Conservation (phyloP, 257 asterid genomes). For the Cynanchum wilfordii region DNA sequence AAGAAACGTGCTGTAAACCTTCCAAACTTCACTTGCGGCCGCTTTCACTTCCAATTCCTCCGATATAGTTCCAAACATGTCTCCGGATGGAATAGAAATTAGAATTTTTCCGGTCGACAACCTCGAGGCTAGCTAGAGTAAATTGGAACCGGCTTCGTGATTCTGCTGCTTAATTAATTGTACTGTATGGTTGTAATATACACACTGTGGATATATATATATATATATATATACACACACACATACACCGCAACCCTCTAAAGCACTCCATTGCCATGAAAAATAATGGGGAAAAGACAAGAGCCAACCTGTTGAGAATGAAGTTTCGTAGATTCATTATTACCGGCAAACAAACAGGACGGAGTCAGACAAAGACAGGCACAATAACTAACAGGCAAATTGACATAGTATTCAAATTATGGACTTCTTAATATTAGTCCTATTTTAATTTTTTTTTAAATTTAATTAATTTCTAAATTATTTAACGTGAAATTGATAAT, state of each 20-base stretch:
- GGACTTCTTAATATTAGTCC: no score
- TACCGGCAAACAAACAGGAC: no score
- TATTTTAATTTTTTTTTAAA: no score
- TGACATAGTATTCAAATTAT: no score
- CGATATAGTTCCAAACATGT: constrained; percentile 19
- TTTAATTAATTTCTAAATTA: no score
- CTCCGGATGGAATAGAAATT: not conserved
- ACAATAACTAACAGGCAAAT: no score
- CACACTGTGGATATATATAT: not conserved
- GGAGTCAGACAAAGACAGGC: no score
- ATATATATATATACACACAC: no score
- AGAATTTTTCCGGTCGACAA: not conserved
- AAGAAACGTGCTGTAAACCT: constrained; percentile 18
- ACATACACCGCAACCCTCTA: no score
- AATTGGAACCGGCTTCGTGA: not conserved
- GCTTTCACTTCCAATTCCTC: constrained; percentile 24
- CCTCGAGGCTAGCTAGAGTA: not conserved
- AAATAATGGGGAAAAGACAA: not conserved
- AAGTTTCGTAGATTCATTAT: not conserved
- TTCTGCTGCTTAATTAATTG: not conserved
- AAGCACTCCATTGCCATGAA: not conserved
- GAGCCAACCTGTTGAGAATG: not conserved
- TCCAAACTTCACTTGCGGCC: constrained; percentile 23
- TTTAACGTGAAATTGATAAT: no score
- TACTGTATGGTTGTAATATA: not conserved